Conservation (phyloP, 805 yeast genomes). For the Candida maltosa region DNA sequence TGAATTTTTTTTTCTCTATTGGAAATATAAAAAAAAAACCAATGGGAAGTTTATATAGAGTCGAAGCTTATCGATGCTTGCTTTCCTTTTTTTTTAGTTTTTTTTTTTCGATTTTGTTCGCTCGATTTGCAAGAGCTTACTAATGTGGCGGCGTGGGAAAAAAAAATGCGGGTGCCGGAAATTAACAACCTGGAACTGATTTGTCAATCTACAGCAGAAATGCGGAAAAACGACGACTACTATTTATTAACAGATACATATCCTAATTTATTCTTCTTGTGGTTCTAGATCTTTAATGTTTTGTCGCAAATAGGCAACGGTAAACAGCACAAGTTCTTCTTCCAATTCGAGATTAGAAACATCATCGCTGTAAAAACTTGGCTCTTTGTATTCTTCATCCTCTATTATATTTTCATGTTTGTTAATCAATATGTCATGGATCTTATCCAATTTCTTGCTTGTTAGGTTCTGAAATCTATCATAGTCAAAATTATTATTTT, state of each 20-base stretch:
- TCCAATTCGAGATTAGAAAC: constrained; percentile 9
- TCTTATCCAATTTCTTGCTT: constrained; percentile 15
- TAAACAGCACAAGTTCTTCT: constrained; percentile 15
- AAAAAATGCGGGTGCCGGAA: too few species aligned
- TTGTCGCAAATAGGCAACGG: constrained; percentile 4
- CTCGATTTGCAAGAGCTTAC: too few species aligned
- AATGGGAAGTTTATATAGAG: too few species aligned
- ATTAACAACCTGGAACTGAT: too few species aligned
- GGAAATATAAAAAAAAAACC: too few species aligned
- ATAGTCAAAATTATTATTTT: constrained; percentile 20
- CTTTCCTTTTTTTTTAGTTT: too few species aligned
- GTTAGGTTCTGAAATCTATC: constrained; percentile 22
- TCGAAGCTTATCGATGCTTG: too few species aligned
- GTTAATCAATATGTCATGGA: constrained; percentile 14
- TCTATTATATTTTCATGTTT: constrained; percentile 5
- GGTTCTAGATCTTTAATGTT: constrained; percentile 2
- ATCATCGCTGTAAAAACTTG: constrained; percentile 4
- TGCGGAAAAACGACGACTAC: too few species aligned
- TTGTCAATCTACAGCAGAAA: too few species aligned
- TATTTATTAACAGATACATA: too few species aligned
- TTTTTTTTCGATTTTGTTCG: too few species aligned
- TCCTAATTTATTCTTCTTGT: not conserved
- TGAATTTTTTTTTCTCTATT: constrained; percentile 1
- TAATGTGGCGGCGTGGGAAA: too few species aligned
- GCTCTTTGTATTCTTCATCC: constrained; percentile 8